phyloP scores from a whole-genome alignment of 768 basidiomycete genomes.

The Suillus paluster region DNA sequence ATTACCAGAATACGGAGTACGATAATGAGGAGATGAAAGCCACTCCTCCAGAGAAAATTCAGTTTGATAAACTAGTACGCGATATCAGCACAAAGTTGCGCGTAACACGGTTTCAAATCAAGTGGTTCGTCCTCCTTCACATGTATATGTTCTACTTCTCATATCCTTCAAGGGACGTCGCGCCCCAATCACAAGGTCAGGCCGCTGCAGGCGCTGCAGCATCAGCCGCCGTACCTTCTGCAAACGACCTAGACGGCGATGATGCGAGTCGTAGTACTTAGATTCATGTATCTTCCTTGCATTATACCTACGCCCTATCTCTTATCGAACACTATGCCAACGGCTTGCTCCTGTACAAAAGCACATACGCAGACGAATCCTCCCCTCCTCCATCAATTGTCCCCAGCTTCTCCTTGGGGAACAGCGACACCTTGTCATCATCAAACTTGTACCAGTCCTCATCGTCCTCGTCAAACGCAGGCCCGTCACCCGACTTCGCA shows the following conservation, averaged over 20 bases:
- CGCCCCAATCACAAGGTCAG: conserved; percentile 49
- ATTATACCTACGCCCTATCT: not conserved
- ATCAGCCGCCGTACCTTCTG: conserved; percentile 76
- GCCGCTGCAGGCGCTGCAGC: conserved; percentile 64
- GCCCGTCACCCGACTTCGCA: conserved; percentile 18
- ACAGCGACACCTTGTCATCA: conserved; percentile 90
- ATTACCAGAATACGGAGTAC: conserved; percentile 99
- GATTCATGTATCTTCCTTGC: not conserved
- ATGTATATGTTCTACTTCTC: conserved; percentile 3
- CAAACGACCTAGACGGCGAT: conserved; percentile 61
- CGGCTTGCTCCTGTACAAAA: conserved; percentile 77
- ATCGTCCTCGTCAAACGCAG: conserved; percentile 54
- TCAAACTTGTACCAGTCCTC: conserved; percentile 97
- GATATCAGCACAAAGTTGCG: conserved; percentile 91
- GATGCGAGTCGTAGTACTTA: conserved; percentile 24
- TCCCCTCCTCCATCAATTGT: conserved; percentile 92
- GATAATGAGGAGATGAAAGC: conserved; percentile 92
- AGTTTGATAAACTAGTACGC: conserved; percentile 80
- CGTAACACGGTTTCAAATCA: conserved; percentile 91
- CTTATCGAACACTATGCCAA: conserved; percentile 30
- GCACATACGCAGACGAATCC: conserved; percentile 87
- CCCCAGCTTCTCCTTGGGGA: conserved; percentile 82
- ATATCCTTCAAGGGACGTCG: conserved; percentile 58
- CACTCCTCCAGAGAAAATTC: conserved; percentile 65
- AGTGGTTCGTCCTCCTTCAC: conserved; percentile 58